Evolutionary conservation across 495 filamentous ascomycete genomes (phyloP), one percentile per base, ranked within the genome.

Genomic region (Massariosphaeria phaeospora): DNA sequence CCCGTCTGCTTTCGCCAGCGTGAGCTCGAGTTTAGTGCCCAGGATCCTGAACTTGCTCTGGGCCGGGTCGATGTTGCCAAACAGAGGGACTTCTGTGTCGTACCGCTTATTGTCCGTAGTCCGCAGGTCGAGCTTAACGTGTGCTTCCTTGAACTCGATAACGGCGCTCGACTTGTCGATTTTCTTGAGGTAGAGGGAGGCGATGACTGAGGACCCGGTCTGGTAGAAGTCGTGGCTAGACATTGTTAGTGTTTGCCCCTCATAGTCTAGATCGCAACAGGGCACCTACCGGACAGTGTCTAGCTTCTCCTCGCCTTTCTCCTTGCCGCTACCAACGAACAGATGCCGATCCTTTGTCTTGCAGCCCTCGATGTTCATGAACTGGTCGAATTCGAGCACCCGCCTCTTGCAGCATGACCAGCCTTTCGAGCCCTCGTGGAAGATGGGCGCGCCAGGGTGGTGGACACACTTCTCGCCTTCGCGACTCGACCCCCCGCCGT

Each of bases 401-500:
- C 88, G 80, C 62, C 86, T 75, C 79, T 97, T 97, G 74, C 93
- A 98, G 76, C 93, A 98, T 23, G 81, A 88, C 78, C 91, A 98
- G 8, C 93, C 93, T 74, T 98, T 98, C 69, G 84, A 91, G 20
- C 91, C 93, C 74, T 98, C 93, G 69, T 98, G 93, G 72, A 98
- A 98, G 57, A 97, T 80, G 23, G 91, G 86, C 6, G 73, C 77
- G 23, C 91, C 91, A 4, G 91, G 88, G 71, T 96, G 91, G 64
- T 90, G 84, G 17, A 85, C 75, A 64, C 91, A 96, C 48, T 79
- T 78, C 74, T 93, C 88, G n/a, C 74, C 81, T 18, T 88, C 83
- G 38, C 89, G 70, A 33, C 72, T 71, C 25, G 72, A 64, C 1
- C 75, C 77, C 20, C 80, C 77, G 41, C 75, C 74, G 31, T 90